A percentile compares a stretch with the other conserved stretches of the same genome.
phyloP scores from a whole-genome alignment of 192 early-diverging fungal species.

The Lobosporangium transversale region DNA sequence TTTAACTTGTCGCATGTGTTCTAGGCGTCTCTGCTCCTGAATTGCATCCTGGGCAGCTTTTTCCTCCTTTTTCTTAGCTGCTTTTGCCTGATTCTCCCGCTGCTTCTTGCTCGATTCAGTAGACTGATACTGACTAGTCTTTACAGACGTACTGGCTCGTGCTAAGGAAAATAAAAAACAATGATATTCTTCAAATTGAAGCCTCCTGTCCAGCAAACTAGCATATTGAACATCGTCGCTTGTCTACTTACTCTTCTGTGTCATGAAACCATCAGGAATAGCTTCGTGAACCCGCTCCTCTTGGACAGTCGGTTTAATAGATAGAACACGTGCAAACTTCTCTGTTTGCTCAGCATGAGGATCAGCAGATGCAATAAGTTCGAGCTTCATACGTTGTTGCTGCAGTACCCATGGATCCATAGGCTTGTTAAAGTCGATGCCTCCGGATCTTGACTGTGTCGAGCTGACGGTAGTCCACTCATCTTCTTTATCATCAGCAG shows the following conservation, averaged over 20 bases:
- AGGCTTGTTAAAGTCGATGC: slow-evolving; percentile 47
- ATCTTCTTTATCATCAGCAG: slow-evolving; percentile 14
- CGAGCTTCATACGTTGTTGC: slow-evolving; percentile 30
- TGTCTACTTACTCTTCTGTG: slow-evolving; percentile 48
- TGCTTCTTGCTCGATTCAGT: slow-evolving; percentile 69
- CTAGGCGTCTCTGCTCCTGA: slow-evolving; percentile 65
- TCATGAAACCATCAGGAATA: slow-evolving; percentile 41
- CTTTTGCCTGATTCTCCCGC: slow-evolving; percentile 66
- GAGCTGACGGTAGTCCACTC: slow-evolving; percentile 44
- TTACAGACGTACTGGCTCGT: slow-evolving; percentile 20
- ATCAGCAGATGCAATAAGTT: slow-evolving; percentile 32
- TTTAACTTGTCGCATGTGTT: slow-evolving; percentile 65
- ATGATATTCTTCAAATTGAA: too few relatives aligned
- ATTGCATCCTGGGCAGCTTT: slow-evolving; percentile 57
- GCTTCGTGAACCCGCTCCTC: slow-evolving; percentile 40
- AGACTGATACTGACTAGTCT: slow-evolving; percentile 20
- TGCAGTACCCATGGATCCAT: slow-evolving; percentile 54
- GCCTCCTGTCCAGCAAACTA: too few relatives aligned
- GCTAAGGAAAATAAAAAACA: too few relatives aligned
- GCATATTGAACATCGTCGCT: too few relatives aligned
- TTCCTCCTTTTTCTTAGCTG: slow-evolving; percentile 65
- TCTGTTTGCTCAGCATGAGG: slow-evolving; percentile 44
- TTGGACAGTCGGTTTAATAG: slow-evolving; percentile 45
- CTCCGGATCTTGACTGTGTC: slow-evolving; percentile 26
- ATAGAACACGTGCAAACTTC: slow-evolving; percentile 39